phyloP scores from a whole-genome alignment of 2,329 filamentous ascomycete species.

The Diplodia intermedia region DNA sequence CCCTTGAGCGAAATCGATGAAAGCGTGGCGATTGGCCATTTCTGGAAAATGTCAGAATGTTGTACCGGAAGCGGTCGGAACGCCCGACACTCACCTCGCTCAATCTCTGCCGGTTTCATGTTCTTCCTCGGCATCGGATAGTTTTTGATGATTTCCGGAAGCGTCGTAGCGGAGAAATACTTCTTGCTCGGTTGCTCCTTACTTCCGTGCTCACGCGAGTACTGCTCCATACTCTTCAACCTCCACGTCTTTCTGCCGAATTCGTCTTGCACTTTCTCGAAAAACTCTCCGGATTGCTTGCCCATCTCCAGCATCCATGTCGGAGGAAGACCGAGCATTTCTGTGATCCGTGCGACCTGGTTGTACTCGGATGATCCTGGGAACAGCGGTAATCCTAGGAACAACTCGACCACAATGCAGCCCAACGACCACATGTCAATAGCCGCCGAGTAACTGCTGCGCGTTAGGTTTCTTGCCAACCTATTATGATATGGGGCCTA shows the following conservation, averaged over 20 bases:
- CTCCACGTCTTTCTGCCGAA: slow-evolving; percentile 90
- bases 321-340: slow-evolving; percentile 95
- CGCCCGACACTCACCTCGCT: slow-evolving; percentile 74
- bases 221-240: slow-evolving; percentile 97
- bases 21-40: slow-evolving; percentile 97
- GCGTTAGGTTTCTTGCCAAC: slow-evolving; percentile 17
- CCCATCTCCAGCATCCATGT: slow-evolving; percentile 99
- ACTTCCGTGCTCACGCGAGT: slow-evolving; percentile 90
- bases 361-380: slow-evolving; percentile 99
- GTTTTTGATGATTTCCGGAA: slow-evolving; percentile 96
- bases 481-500: background rate
- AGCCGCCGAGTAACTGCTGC: slow-evolving; percentile 80
- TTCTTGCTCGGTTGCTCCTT: slow-evolving; percentile 99
- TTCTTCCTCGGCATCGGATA: slow-evolving; percentile 99
- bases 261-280: slow-evolving; percentile 90
- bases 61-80: background rate
- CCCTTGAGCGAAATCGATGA: slow-evolving; percentile 97
- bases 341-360: slow-evolving; percentile 93
- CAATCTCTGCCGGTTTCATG: slow-evolving; percentile 97
- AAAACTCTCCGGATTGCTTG: slow-evolving; percentile 97
- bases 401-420: slow-evolving; percentile 97
- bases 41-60: slow-evolving; percentile 62
- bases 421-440: slow-evolving; percentile 99
- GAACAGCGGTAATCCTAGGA: slow-evolving; percentile 91
- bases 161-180: slow-evolving; percentile 92